Conservation (phyloP, 2,329 filamentous ascomycete genomes). For the Exophiala sideris region DNA sequence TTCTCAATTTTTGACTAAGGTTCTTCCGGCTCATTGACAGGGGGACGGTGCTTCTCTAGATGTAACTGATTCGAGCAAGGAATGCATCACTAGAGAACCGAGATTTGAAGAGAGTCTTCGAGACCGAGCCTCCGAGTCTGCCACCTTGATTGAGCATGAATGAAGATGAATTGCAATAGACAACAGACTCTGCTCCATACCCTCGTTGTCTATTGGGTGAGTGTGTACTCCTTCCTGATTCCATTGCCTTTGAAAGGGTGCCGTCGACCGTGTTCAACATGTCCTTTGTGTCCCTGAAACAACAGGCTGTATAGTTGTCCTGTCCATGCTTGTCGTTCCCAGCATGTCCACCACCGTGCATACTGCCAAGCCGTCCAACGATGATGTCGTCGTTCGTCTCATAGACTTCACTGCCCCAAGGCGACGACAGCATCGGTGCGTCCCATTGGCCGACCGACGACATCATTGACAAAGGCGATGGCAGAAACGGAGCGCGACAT, state of each 20-base stretch:
- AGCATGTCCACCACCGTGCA: background rate
- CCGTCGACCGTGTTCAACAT: background rate
- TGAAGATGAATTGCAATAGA: constrained; percentile 17
- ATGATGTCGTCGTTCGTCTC: background rate
- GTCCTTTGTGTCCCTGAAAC: background rate
- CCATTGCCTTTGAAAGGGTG: background rate
- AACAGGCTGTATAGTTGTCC: too few relatives aligned
- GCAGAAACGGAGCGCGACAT: constrained; percentile 11
- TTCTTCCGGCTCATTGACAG: background rate
- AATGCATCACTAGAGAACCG: background rate
- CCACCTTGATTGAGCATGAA: constrained; percentile 18
- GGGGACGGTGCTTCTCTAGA: background rate
- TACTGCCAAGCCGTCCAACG: too few relatives aligned
- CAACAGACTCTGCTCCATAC: constrained; percentile 3
- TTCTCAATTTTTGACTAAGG: background rate
- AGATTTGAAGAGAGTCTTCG: constrained; percentile 1
- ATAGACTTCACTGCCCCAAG: too few relatives aligned
- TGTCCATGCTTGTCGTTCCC: background rate
- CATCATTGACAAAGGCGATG: background rate
- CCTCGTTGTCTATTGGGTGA: constrained; percentile 1
- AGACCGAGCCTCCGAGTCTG: constrained; percentile 1
- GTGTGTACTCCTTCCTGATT: background rate
- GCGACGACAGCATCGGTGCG: too few relatives aligned
- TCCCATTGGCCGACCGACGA: background rate
- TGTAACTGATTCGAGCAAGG: background rate